Conservation (phyloP, 2,329 filamentous ascomycete genomes). For the Pseudogymnoascus sp. region DNA sequence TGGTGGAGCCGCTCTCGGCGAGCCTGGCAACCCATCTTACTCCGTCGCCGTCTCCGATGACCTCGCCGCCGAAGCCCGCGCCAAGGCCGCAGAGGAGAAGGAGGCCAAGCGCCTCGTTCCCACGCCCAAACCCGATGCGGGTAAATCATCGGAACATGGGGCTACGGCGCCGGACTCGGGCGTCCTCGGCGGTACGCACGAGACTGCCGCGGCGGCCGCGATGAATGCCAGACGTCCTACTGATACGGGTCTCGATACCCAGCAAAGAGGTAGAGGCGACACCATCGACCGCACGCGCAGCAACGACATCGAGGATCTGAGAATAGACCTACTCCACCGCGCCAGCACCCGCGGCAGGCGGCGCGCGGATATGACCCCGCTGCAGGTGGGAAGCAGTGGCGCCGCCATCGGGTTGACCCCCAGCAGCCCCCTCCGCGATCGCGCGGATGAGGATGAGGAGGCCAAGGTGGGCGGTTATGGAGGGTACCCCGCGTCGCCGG, state of each 20-base stretch:
- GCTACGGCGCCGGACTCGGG: slow-evolving; percentile 16
- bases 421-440: background rate
- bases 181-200: slow-evolving; percentile 23
- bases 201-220: slow-evolving; percentile 36
- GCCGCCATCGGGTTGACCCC: background rate
- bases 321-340: slow-evolving; percentile 23
- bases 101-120: slow-evolving; percentile 62
- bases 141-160: background rate
- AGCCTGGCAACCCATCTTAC: slow-evolving; percentile 71
- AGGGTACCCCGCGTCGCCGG: background rate
- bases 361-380: background rate
- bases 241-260: slow-evolving; percentile 17
- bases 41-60: slow-evolving; percentile 67
- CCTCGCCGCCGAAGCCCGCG: slow-evolving; percentile 57
- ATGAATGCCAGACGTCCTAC: slow-evolving; percentile 26
- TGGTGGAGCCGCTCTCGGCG: slow-evolving; percentile 53
- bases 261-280: slow-evolving; percentile 10
- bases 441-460: background rate
- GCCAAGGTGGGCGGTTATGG: background rate
- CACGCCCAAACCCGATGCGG: slow-evolving; percentile 6
- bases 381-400: slow-evolving; percentile 16
- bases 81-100: slow-evolving; percentile 51
- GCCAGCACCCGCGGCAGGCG: slow-evolving; percentile 24
- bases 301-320: slow-evolving; percentile 20
- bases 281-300: slow-evolving; percentile 14